These are phyloP conservation scores for Moniliophthora roreri DNA, from an alignment of 1,284 basidiomycete species.

Conservation along the genomic window DNA sequence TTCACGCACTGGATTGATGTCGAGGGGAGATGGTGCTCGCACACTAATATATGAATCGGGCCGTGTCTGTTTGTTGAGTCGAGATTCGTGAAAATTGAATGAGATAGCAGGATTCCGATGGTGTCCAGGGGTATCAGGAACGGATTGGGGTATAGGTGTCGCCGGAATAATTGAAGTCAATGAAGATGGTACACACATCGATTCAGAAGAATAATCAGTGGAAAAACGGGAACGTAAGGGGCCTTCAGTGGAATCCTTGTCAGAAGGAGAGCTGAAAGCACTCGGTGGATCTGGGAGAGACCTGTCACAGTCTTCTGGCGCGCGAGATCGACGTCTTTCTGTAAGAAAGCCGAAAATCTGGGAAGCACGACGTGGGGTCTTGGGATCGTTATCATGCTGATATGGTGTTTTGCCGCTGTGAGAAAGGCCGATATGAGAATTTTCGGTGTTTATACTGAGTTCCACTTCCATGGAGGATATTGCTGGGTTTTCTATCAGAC, in stretches of 20 bases:
- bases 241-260: slow-evolving; percentile 14
- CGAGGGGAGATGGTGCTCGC: not conserved
- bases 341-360: slow-evolving; percentile 68
- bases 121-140: slow-evolving; percentile 25
- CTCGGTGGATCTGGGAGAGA: slow-evolving; percentile 37
- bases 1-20: not conserved
- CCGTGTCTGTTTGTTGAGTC: slow-evolving; percentile 2
- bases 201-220: slow-evolving; percentile 30
- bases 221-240: slow-evolving; percentile 28
- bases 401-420: slow-evolving; percentile 18
- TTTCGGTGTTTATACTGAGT: slow-evolving; percentile 49
- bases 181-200: slow-evolving; percentile 1
- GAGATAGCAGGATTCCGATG: slow-evolving; percentile 12
- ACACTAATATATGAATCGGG: not conserved
- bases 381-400: slow-evolving; percentile 7
- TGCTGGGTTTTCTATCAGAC: slow-evolving; percentile 42
- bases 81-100: not conserved
- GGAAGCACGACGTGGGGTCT: slow-evolving; percentile 38
- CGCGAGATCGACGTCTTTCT: slow-evolving; percentile 36
- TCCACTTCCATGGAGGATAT: slow-evolving; percentile 76
- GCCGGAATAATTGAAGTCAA: slow-evolving; percentile 9
- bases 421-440: slow-evolving; percentile 23
- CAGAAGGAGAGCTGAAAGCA: slow-evolving; percentile 32
- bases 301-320: slow-evolving; percentile 31
- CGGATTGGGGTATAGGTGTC: slow-evolving; percentile 22